A percentile compares a stretch with the other conserved stretches of the same genome.
phyloP scores from a whole-genome alignment of 2,329 filamentous ascomycete species.

The Pseudocercospora fuligena region DNA sequence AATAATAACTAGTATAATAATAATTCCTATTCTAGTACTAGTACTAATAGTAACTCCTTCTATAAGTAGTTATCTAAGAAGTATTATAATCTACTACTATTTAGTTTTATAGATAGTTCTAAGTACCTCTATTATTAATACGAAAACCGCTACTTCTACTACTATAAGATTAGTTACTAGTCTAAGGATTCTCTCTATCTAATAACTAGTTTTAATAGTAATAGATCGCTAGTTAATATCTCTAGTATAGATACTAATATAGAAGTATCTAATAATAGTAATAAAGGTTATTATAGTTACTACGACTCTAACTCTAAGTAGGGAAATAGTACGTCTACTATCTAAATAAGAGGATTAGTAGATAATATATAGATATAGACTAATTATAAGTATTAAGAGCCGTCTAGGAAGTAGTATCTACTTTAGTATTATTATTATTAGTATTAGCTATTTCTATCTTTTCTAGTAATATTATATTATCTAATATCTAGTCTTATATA shows the following conservation, averaged over 20 bases:
- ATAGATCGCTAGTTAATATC: background rate
- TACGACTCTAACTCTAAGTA: background rate
- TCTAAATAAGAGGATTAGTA: background rate
- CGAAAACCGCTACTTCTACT: background rate
- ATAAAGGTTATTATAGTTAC: too few species aligned
- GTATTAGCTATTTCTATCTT: too few species aligned
- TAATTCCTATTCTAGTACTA: background rate
- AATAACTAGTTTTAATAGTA: background rate
- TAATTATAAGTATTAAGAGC: background rate
- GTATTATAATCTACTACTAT: background rate
- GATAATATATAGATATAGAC: background rate
- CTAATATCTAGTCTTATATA: slow-evolving; percentile 3
- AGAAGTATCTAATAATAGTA: background rate
- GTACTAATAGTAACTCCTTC: background rate
- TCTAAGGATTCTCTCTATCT: background rate
- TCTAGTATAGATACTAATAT: background rate
- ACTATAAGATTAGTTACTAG: background rate
- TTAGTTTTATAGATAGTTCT: background rate
- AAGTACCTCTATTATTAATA: background rate
- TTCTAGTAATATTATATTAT: background rate
- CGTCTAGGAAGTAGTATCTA: background rate
- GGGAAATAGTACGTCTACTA: slow-evolving; percentile 2
- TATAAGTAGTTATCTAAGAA: background rate
- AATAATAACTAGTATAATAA: background rate
- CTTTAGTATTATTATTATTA: background rate